These are phyloP conservation scores for Sphaerostilbella broomeana DNA, from an alignment of 2,329 filamentous ascomycete genomes.

Conservation along the genomic window DNA sequence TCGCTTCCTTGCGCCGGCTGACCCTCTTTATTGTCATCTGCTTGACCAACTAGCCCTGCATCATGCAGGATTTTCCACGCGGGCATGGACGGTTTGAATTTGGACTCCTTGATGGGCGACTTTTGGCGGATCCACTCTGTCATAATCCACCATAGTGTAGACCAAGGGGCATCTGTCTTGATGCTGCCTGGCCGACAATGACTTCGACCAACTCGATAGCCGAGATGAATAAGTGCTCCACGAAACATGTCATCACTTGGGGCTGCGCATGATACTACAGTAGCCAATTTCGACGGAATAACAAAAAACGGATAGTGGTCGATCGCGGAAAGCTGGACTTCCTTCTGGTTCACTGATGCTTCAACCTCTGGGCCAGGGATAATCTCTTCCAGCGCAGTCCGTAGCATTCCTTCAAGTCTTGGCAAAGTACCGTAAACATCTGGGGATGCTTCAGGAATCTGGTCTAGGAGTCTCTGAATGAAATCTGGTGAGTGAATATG, in stretches of 20 bases:
- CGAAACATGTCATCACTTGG: conserved; percentile 73
- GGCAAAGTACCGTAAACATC: conserved; percentile 71
- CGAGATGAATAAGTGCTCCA: conserved; percentile 73
- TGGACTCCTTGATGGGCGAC: conserved; percentile 66
- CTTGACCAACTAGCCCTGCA: conserved; percentile 31
- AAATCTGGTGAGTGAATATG: conserved; percentile 80
- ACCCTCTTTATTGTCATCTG: conserved; percentile 25
- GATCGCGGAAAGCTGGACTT: conserved; percentile 51
- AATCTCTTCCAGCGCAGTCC: conserved; percentile 75
- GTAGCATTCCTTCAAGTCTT: conserved; percentile 86
- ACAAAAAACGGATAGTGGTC: conserved; percentile 85
- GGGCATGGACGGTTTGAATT: conserved; percentile 61
- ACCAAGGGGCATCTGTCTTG: conserved; percentile 91
- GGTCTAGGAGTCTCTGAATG: conserved; percentile 68
- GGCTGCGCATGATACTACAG: conserved; percentile 70
- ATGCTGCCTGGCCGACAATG: conserved; percentile 86
- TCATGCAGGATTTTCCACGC: conserved; percentile 61
- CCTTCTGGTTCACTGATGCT: conserved; percentile 32
- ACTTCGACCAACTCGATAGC: conserved; percentile 76
- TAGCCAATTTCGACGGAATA: conserved; percentile 65
- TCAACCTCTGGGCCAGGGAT: conserved; percentile 32
- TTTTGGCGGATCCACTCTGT: conserved; percentile 83
- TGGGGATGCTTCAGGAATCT: conserved; percentile 59
- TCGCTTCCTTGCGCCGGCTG: conserved; percentile 17
- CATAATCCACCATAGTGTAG: conserved; percentile 86